phyloP scores from a whole-genome alignment of 192 early-diverging fungal genomes.

The Coemansia erecta region DNA sequence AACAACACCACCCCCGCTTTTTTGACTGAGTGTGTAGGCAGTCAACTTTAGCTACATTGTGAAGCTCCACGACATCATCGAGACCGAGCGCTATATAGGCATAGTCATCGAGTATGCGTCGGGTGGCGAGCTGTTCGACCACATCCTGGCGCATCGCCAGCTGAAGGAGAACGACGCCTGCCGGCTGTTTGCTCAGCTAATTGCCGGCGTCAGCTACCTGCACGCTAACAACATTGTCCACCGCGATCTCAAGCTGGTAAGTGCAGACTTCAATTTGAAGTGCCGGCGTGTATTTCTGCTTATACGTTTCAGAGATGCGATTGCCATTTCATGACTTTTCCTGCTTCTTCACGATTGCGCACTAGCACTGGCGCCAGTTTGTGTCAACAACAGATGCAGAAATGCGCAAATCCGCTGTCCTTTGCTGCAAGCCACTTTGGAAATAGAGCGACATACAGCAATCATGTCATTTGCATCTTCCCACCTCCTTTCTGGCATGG shows the following conservation, averaged over 20 bases:
- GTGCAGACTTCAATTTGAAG: constrained; percentile 12
- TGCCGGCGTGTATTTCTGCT: not conserved
- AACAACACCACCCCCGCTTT: not conserved
- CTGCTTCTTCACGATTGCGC: not conserved
- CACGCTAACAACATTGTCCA: constrained; percentile 94
- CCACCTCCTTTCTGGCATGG: not conserved
- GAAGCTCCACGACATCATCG: constrained; percentile 90
- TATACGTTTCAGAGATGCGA: not conserved
- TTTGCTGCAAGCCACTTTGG: constrained; percentile 4
- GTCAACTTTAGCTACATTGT: constrained; percentile 92
- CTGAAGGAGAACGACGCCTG: constrained; percentile 89
- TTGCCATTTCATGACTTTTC: not conserved
- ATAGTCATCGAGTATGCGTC: constrained; percentile 97
- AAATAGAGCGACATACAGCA: not conserved
- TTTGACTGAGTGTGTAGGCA: constrained; percentile 52
- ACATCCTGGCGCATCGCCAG: constrained; percentile 92
- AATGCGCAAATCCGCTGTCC: too few relatives aligned
- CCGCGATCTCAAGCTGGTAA: constrained; percentile 91
- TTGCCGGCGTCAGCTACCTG: constrained; percentile 87
- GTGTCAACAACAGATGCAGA: too few relatives aligned
- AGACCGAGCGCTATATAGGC: constrained; percentile 94
- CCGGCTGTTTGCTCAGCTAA: constrained; percentile 89
- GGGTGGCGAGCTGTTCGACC: constrained; percentile 96
- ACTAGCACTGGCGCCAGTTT: too few relatives aligned
- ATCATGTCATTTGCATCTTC: not conserved